A percentile compares a stretch with the other conserved stretches of the same genome.
phyloP scores from a whole-genome alignment of 176 grass and related monocot species.

The Alloteropsis semialata region DNA sequence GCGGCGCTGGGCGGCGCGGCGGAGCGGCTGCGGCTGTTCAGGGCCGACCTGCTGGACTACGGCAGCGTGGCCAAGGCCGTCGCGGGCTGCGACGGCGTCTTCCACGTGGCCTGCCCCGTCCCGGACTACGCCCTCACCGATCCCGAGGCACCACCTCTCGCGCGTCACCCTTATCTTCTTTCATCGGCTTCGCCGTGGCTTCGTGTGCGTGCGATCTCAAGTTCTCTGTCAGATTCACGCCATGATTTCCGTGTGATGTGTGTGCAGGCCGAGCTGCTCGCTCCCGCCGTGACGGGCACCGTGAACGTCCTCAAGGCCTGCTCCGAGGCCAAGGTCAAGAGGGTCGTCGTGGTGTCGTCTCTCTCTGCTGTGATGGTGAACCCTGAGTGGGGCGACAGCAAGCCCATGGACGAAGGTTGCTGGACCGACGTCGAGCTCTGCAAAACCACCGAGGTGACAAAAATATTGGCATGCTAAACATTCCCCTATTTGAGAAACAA shows the following conservation, averaged over 20 bases:
- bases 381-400: conserved; percentile 33
- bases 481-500: no score
- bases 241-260: neutral
- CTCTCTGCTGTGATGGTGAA: conserved; percentile 32
- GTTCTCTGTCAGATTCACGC: neutral
- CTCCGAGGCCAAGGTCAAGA: conserved; percentile 51
- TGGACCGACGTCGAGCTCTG: conserved; percentile 67
- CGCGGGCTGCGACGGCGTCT: conserved; percentile 74
- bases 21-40: conserved; percentile 65
- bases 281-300: conserved; percentile 65
- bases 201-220: neutral
- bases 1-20: conserved; percentile 44
- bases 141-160: conserved; percentile 52
- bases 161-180: neutral
- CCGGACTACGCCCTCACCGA: conserved; percentile 32
- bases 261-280: conserved; percentile 54
- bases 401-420: conserved; percentile 62
- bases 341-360: conserved; percentile 68
- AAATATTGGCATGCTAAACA: neutral
- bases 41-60: conserved; percentile 75
- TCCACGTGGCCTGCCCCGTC: conserved; percentile 82
- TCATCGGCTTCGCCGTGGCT: neutral
- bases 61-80: conserved; percentile 41
- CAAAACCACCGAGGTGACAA: conserved; percentile 52
- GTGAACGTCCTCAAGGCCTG: conserved; percentile 75